Percentiles rank a stretch among this genome's conserved stretches.
Evolutionary conservation across 306 rosid species (phyloP).

Genomic region (Trifolium repens): DNA sequence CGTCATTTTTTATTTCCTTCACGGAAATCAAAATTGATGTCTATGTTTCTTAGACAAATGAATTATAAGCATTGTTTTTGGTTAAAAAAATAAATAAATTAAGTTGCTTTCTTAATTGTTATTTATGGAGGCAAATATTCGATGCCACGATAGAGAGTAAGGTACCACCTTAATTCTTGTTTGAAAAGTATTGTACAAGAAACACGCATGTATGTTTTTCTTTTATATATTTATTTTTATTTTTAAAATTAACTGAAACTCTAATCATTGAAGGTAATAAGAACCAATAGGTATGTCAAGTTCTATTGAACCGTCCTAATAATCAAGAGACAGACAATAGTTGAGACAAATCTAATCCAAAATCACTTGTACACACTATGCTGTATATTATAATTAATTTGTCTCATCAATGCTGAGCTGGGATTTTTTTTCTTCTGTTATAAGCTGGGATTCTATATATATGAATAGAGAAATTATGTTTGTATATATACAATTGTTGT

Average conservation of each 20-base stretch:
- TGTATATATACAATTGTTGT: neutral
- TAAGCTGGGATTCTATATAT: neutral
- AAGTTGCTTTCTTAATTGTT: slow-evolving; percentile 35
- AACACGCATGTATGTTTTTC: slow-evolving; percentile 34
- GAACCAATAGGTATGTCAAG: slow-evolving; percentile 33
- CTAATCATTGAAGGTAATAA: slow-evolving; percentile 28
- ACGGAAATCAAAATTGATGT: slow-evolving; percentile 44
- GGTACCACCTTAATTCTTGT: slow-evolving; percentile 36
- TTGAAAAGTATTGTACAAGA: slow-evolving; percentile 25
- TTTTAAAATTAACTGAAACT: neutral
- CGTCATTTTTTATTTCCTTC: slow-evolving; percentile 13
- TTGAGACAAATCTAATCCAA: slow-evolving; percentile 71
- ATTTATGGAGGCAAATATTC: slow-evolving; percentile 40
- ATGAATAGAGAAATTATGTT: neutral
- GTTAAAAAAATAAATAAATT: slow-evolving; percentile 4
- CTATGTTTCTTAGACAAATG: slow-evolving; percentile 43
- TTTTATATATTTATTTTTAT: too few species aligned
- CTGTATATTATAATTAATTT: slow-evolving; percentile 34
- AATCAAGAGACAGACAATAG: slow-evolving; percentile 54
- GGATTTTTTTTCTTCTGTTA: slow-evolving; percentile 15
- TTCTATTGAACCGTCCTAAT: slow-evolving; percentile 38
- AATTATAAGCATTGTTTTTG: slow-evolving; percentile 36
- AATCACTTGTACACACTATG: slow-evolving; percentile 48
- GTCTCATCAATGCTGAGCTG: slow-evolving; percentile 56
- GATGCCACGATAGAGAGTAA: slow-evolving; percentile 38